Evolutionary conservation across 495 filamentous ascomycete species (phyloP).

Genomic region (Thozetella sp.): DNA sequence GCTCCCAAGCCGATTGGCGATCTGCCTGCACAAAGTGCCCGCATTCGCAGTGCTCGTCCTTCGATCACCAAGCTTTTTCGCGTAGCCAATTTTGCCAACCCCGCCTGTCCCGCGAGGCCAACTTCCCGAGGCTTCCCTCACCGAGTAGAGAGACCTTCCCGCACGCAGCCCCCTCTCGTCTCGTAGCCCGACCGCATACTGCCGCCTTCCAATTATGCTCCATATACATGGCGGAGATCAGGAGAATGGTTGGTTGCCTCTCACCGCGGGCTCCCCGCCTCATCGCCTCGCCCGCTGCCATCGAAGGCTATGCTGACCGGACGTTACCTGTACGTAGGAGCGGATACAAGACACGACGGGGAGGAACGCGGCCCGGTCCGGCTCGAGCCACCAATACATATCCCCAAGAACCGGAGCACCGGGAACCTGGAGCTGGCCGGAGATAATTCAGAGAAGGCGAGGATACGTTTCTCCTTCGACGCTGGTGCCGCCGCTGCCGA

Average conservation of each 20-base stretch:
- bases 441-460: constrained; percentile 38
- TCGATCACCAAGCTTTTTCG: background rate
- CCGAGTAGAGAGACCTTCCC: background rate
- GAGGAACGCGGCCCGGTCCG: constrained; percentile 29
- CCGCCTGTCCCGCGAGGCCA: background rate
- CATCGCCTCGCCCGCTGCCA: constrained; percentile 9
- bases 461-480: constrained; percentile 60
- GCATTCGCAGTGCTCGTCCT: background rate
- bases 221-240: constrained; percentile 44
- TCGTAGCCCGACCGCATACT: constrained; percentile 9
- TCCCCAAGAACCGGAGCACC: constrained; percentile 68
- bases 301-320: constrained; percentile 21
- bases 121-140: background rate
- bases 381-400: constrained; percentile 38
- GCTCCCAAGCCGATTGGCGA: constrained; percentile 1
- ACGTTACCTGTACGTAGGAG: constrained; percentile 30
- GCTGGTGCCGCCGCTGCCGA: constrained; percentile 46
- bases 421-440: constrained; percentile 56
- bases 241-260: constrained; percentile 44
- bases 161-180: constrained; percentile 4
- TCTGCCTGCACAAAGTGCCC: background rate
- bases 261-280: background rate
- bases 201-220: constrained; percentile 45
- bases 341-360: constrained; percentile 37
- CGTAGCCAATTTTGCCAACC: background rate